A percentile compares a stretch with the other conserved stretches of the same genome.
Conservation (phyloP, 441 rosid genomes). For the Adansonia madagascariensis region DNA sequence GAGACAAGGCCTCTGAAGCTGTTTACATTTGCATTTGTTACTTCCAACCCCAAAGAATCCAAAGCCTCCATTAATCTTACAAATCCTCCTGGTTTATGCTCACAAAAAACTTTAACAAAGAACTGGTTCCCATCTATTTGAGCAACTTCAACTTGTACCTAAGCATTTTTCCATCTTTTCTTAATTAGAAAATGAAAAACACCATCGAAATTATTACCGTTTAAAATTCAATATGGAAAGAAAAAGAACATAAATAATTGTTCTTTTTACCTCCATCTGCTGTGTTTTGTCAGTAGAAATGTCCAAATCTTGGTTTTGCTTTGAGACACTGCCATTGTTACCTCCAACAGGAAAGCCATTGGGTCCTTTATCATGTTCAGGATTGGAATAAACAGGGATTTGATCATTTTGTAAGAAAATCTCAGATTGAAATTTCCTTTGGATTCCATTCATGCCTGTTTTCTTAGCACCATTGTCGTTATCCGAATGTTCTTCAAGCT, state of each 20-base stretch:
- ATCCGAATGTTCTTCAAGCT: constrained; percentile 79
- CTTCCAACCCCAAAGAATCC: constrained; percentile 80
- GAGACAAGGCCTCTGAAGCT: constrained; percentile 78
- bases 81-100: constrained; percentile 84
- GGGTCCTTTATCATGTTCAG: constrained; percentile 29
- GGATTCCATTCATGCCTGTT: constrained; percentile 37
- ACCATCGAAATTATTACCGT: not conserved
- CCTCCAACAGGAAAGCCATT: constrained; percentile 42
- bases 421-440: constrained; percentile 39
- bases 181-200: not conserved
- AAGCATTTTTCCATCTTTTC: constrained; percentile 3
- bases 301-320: constrained; percentile 51
- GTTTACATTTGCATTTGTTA: constrained; percentile 78
- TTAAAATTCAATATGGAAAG: not conserved
- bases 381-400: constrained; percentile 30
- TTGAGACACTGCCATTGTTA: constrained; percentile 39
- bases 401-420: constrained; percentile 39
- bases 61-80: constrained; percentile 80
- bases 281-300: constrained; percentile 61
- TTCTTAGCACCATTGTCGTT: constrained; percentile 50
- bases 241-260: not conserved
- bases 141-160: constrained; percentile 90
- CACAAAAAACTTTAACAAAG: constrained; percentile 85
- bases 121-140: constrained; percentile 82
- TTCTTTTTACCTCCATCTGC: constrained; percentile 77